Evolutionary conservation across 139 green algal species (phyloP).

Genomic region (Picochlorum sp.): DNA sequence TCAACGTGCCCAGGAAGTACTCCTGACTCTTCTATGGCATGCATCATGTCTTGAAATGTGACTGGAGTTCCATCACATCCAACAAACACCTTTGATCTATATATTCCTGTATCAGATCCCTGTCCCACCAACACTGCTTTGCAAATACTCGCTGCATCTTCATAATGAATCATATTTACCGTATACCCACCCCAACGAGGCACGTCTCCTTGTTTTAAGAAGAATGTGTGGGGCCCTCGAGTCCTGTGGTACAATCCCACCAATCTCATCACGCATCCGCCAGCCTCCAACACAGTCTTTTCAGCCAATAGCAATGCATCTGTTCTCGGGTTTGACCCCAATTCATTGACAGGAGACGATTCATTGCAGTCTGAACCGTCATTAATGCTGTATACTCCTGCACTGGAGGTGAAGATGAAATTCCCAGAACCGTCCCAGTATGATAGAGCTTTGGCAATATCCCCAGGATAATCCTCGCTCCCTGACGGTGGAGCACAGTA

Average conservation of each 20-base stretch:
- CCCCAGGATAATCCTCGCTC: constrained; percentile 73
- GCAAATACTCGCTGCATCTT: constrained; percentile 81
- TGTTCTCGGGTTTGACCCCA: constrained; percentile 49
- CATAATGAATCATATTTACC: constrained; percentile 99
- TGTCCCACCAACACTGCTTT: constrained; percentile 29
- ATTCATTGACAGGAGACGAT: constrained; percentile 38
- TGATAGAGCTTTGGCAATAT: constrained; percentile 51
- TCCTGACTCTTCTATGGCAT: constrained; percentile 24
- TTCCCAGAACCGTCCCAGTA: constrained; percentile 74
- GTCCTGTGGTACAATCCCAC: constrained; percentile 85
- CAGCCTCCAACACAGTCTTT: constrained; percentile 52
- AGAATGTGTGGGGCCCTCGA: constrained; percentile 88
- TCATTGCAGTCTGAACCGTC: constrained; percentile 59
- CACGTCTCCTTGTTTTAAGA: constrained; percentile 55
- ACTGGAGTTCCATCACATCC: constrained; percentile 64
- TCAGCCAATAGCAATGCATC: constrained; percentile 77
- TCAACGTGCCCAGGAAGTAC: constrained; percentile 16
- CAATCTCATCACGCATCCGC: constrained; percentile 83
- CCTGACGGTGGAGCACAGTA: constrained; percentile 86
- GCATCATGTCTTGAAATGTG: constrained; percentile 65
- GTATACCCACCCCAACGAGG: constrained; percentile 53
- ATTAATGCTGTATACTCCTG: constrained; percentile 63
- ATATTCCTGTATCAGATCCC: constrained; percentile 13
- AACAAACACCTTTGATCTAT: constrained; percentile 52
- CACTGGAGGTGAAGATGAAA: constrained; percentile 89